A percentile compares a stretch with the other conserved stretches of the same genome.
These are phyloP conservation scores for Rhizopogon salebrosus DNA, from an alignment of 768 basidiomycete genomes.

Conservation along the genomic window DNA sequence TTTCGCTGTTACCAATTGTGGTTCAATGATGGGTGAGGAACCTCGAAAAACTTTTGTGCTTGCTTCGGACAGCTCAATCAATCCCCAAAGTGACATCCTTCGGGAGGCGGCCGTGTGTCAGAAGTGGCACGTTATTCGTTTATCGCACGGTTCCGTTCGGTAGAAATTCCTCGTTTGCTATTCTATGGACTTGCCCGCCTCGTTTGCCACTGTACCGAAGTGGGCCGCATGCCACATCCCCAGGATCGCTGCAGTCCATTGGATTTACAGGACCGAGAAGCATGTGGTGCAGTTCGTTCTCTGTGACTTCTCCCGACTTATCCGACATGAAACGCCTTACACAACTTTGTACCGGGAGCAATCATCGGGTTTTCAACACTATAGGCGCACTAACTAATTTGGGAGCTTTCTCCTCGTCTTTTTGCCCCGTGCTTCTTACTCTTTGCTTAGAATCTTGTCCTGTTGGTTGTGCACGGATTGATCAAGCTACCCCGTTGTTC, in stretches of 20 bases:
- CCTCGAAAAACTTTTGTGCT: not conserved
- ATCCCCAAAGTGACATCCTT: not conserved
- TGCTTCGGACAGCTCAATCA: not conserved
- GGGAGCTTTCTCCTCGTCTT: not conserved
- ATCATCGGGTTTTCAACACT: not conserved
- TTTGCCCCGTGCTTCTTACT: not conserved
- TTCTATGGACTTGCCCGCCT: not conserved
- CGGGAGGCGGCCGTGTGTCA: not conserved
- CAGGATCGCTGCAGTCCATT: not conserved
- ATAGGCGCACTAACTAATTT: not conserved
- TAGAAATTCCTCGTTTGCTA: not conserved
- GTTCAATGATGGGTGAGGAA: not conserved
- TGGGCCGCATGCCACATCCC: too few species aligned
- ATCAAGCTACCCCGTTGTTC: not conserved
- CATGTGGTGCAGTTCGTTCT: not conserved
- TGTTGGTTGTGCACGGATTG: not conserved
- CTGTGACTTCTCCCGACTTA: not conserved
- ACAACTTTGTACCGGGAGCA: not conserved
- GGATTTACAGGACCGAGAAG: not conserved
- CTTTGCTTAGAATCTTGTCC: not conserved
- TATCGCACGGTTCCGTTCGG: not conserved
- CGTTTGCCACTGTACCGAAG: not conserved
- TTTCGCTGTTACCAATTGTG: conserved; percentile 14
- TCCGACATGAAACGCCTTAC: not conserved
- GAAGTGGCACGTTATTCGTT: not conserved